These are phyloP conservation scores for Solanum habrochaites DNA, from an alignment of 257 asterid genomes.

Conservation along the genomic window DNA sequence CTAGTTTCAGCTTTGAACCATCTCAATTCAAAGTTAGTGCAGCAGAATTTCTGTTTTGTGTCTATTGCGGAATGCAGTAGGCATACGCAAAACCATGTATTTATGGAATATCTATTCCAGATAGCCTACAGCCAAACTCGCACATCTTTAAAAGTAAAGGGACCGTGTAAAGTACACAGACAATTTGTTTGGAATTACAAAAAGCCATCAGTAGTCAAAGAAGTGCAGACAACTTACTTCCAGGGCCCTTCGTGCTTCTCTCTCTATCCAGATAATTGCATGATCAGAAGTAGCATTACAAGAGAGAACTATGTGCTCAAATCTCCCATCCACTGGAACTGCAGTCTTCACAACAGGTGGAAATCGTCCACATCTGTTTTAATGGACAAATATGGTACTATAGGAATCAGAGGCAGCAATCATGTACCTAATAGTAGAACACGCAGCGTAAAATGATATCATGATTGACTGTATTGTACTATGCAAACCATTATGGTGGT, in stretches of 20 bases:
- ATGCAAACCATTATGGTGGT: background rate
- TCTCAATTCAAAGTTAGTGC: background rate
- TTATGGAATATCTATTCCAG: background rate
- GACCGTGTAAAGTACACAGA: background rate
- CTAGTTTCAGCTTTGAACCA: background rate
- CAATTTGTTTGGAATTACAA: background rate
- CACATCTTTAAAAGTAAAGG: background rate
- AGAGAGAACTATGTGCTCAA: constrained; percentile 85
- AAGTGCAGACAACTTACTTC: constrained; percentile 34
- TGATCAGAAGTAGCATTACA: constrained; percentile 90
- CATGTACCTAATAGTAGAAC: background rate
- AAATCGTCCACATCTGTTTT: constrained; percentile 50
- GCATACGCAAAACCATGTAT: background rate
- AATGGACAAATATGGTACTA: background rate
- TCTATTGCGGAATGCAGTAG: background rate
- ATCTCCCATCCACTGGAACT: constrained; percentile 88
- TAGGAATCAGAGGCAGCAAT: background rate
- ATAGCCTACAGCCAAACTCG: background rate
- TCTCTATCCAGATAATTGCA: constrained; percentile 76
- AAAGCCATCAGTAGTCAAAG: background rate
- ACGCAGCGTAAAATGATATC: background rate
- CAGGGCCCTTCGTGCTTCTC: constrained; percentile 62
- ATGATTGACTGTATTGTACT: background rate
- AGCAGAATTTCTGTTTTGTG: background rate
- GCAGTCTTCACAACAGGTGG: constrained; percentile 83